Evolutionary conservation across 2,329 filamentous ascomycete genomes (phyloP), one percentile per base, ranked within the genome.

Genomic region (Coleophoma crateriformis): DNA sequence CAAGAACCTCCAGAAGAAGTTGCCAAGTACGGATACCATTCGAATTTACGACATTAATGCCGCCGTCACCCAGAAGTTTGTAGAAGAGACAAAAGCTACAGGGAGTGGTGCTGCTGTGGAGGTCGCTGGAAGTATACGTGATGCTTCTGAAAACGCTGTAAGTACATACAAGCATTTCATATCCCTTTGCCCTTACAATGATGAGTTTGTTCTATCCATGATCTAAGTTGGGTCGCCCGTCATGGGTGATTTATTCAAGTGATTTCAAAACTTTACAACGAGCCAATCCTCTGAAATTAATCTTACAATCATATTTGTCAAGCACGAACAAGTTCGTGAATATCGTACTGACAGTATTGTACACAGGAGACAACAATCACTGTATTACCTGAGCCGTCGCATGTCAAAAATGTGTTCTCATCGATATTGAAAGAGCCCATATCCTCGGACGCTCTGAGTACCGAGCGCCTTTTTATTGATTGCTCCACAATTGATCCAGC

Each of bases 401-500:
- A 97, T 64, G 92, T 97, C 50, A 86, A 87, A 64, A 79, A 79
- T 46, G 90, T 96, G 37, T 96, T 90, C 68, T 73, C 81, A 43
- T 78, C 85, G 48, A 90, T 97, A 64, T 74, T 95, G 41, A 75
- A 80, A 43, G 72, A 77, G 2, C 72, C 76, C 6, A 73, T 84
- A 5, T 72, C 77, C 7, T 68, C 67, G 33, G 62, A 75, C 17
- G 64, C 71, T 1, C 66, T 76, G 0, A 58, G 73, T 2, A 71
- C 73, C 46, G 73, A 85, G 50, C 84, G 90, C 37, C 71, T 96
- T 50, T 96, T 95, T 68, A 94, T 99, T 64, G 94, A 99, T 68
- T 92, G 88, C 68, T 97, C 92, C 3, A 99, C 94, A 14, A 97
- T 99, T 64, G 94, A 97, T 68, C 90, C 91, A 0, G 82, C 83